Percentiles rank a stretch among this genome's conserved stretches.
phyloP scores from a whole-genome alignment of 2,329 filamentous ascomycete genomes.

The Aureobasidium uvarum region DNA sequence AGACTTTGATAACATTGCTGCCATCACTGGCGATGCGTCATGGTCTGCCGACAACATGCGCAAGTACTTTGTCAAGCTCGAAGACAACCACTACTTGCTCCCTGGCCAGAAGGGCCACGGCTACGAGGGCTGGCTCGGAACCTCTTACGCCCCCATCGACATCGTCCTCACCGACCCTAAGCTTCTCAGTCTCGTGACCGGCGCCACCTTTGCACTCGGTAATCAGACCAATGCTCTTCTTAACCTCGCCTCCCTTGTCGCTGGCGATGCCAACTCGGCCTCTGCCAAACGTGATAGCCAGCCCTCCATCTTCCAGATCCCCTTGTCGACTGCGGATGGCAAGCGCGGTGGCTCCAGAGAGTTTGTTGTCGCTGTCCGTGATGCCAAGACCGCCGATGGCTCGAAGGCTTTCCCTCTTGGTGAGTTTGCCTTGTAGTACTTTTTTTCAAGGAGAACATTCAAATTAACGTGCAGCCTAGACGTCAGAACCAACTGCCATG shows the following conservation, averaged over 20 bases:
- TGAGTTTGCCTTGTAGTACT: constrained; percentile 34
- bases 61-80: constrained; percentile 54
- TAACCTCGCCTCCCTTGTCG: constrained; percentile 25
- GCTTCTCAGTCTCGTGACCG: constrained; percentile 53
- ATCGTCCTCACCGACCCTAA: constrained; percentile 54
- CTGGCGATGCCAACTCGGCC: constrained; percentile 47
- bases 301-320: constrained; percentile 57
- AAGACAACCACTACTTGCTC: constrained; percentile 35
- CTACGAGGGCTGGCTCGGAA: constrained; percentile 57
- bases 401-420: constrained; percentile 51
- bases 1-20: constrained; percentile 53
- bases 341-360: constrained; percentile 56
- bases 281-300: constrained; percentile 46
- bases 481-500: constrained; percentile 60
- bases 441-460: not conserved
- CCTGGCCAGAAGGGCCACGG: constrained; percentile 50
- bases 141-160: constrained; percentile 43
- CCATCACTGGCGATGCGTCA: constrained; percentile 59
- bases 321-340: constrained; percentile 50
- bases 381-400: constrained; percentile 51
- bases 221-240: constrained; percentile 19
- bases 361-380: constrained; percentile 52
- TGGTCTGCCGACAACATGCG: constrained; percentile 61
- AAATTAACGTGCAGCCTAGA: constrained; percentile 36
- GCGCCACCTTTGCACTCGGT: constrained; percentile 42